Base-by-base conservation (phyloP, 2,329 filamentous ascomycete species). In the Knufia petricola region DNA sequence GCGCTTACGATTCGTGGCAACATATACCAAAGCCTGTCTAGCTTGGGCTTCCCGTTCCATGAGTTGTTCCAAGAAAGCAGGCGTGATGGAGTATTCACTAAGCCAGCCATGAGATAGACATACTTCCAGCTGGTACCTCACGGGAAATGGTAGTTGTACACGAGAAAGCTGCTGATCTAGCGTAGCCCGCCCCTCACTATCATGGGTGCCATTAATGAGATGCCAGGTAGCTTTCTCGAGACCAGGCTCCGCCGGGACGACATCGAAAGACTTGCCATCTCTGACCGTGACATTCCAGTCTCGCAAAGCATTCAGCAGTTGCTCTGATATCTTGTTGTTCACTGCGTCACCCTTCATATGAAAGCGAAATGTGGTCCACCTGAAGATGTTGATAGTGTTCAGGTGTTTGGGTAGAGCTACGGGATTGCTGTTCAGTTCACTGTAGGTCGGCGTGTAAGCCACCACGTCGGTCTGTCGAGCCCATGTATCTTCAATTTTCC, bases 91-190 rank as follows among this genome's bases (percentile, higher is more conserved):
- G 61, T 87, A 78, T 63, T 95, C 90, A 46, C 82, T 83, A 10
- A 98, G 68, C 20, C 80, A 72, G 0, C 82, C 81, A 23, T 84
- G 78, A 0, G 89, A 94, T n/a, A 96, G 74, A 61, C 90, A 96
- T 0, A 87, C 89, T 63, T 98, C 90, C 0, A 98, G 76, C 62
- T 95, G 88, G 61, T 96, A 98, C 13, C 87, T 78, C 1, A 95
- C 78, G 1, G 79, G 68, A 52, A 88, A 95, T 0, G 78, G 69
- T 3, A 90, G 70, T 48, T 66, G 55, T 64, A 51, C 61, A 55
- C 58, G 55, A 2, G 55, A 52, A 3, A 51, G 44, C 21, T 59
- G 53, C 12, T 58, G 53, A 20, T 38, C 49, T 21, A 53, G 39
- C 12, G 50, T 48, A 7, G 44, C 28, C 20, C 30, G 46, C 12